A percentile compares a stretch with the other conserved stretches of the same genome.
These are phyloP conservation scores for Penicillium sp. DNA, from an alignment of 2,329 filamentous ascomycete species.

Conservation along the genomic window DNA sequence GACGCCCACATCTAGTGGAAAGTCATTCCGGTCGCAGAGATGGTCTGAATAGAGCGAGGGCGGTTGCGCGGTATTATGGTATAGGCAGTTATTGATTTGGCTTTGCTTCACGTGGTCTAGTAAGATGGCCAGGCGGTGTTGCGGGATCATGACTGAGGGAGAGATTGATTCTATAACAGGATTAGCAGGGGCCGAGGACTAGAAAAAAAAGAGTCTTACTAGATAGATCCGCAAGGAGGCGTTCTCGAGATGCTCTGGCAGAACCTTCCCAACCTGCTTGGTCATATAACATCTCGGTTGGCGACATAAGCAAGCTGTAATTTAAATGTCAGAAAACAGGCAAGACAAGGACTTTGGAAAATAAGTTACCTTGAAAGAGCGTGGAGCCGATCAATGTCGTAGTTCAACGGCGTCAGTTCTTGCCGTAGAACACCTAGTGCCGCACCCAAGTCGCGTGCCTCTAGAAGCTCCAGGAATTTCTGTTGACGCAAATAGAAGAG, in stretches of 20 bases:
- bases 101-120: constrained; percentile 79
- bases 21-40: constrained; percentile 74
- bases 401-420: constrained; percentile 83
- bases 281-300: constrained; percentile 71
- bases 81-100: constrained; percentile 81
- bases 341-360: no score
- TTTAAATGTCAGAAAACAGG: neutral
- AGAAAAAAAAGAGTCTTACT: constrained; percentile 54
- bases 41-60: constrained; percentile 92
- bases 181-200: constrained; percentile 24
- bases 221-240: constrained; percentile 77
- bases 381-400: constrained; percentile 75
- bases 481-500: constrained; percentile 87
- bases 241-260: constrained; percentile 69
- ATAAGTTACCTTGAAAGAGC: constrained; percentile 68
- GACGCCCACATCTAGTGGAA: constrained; percentile 70
- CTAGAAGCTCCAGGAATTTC: constrained; percentile 89
- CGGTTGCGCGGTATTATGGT: constrained; percentile 76
- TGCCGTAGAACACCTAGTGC: constrained; percentile 82
- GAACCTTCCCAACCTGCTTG: constrained; percentile 87
- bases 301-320: constrained; percentile 81
- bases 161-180: constrained; percentile 73
- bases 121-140: constrained; percentile 79
- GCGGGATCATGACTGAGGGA: constrained; percentile 93
- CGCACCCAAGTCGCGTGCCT: constrained; percentile 68